Base-by-base conservation (phyloP, 371 early-diverging fungal species). In the Vavraia culicis region DNA sequence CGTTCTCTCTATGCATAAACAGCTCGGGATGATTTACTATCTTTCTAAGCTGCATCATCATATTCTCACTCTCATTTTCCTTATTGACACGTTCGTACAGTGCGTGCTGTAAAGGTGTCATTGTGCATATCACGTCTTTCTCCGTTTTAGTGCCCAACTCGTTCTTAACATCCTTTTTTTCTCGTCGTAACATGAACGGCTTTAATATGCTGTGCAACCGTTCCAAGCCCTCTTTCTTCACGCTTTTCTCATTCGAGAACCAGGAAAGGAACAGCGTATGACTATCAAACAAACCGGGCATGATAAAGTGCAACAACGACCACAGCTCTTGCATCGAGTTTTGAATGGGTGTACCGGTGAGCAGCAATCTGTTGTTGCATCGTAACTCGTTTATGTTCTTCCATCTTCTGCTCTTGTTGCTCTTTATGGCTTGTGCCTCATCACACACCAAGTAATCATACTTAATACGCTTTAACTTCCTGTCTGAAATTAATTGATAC, bases 381-480 rank as follows among this genome's bases (percentile, higher is more conserved):
- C 82, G 80, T 62, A 89, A 82, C 8, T 77, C 77, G n/a, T 87
- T 75, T 41, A 93, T 67, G 31, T 78, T 78, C 63, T 85, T 85
- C 90, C 90, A 89, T 41, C 90, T 76, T 19, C 79, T 74, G 63
- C 80, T 78, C 0, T 75, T 63, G 9, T 80, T 81, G 62, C 81
- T 83, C 68, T 93, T 93, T 63, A 90, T 88, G 7, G 89, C 88
- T 61, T 89, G 89, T 1, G 90, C 90, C 69, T 89, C 94, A 69
- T 93, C 94, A 19, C 89, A 70, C 41, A 93, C 77, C 88, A 90
- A 85, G 63, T 88, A 93, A 71, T 88, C 83, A 88, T 88, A 93
- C 64, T 82, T 83, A 53, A 84, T 76, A 20, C 81, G 75, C 57
- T 76, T 77, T 46, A 93, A 77, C 40, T 75, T 74, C 34, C 81